Conservation (phyloP, 2,329 filamentous ascomycete genomes). For the Fusarium tjaetaba region DNA sequence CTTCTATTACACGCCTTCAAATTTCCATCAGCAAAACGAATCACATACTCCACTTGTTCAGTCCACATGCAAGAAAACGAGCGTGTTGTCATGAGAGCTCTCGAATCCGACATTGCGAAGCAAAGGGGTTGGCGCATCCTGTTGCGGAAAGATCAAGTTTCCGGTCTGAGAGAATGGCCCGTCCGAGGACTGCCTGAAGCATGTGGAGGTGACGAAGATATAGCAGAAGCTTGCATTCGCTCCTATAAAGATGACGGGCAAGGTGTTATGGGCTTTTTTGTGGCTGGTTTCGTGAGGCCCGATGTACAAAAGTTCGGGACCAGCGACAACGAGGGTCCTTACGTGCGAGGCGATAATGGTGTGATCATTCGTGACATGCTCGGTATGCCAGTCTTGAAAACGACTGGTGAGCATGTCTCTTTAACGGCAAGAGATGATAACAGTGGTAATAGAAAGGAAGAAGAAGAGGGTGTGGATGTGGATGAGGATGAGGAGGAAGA, state of each 20-base stretch:
- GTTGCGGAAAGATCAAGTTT: slow-evolving; percentile 75
- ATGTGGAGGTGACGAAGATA: slow-evolving; percentile 58
- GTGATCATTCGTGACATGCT: slow-evolving; percentile 57
- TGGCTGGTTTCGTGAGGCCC: slow-evolving; percentile 78
- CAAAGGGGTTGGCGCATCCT: slow-evolving; percentile 82
- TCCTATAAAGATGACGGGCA: slow-evolving; percentile 83
- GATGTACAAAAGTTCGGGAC: slow-evolving; percentile 28
- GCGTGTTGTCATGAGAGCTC: slow-evolving; percentile 76
- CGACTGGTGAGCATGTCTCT: slow-evolving; percentile 47
- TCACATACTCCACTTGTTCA: slow-evolving; percentile 96
- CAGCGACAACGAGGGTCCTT: slow-evolving; percentile 56
- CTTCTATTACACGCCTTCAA: slow-evolving; percentile 85
- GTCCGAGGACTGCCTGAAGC: slow-evolving; percentile 68
- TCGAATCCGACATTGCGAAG: slow-evolving; percentile 73
- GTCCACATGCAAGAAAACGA: slow-evolving; percentile 91
- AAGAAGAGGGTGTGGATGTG: slow-evolving; percentile 8
- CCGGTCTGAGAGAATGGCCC: slow-evolving; percentile 79
- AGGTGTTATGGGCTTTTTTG: slow-evolving; percentile 95
- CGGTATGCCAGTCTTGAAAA: slow-evolving; percentile 52
- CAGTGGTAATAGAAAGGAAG: slow-evolving; percentile 23
- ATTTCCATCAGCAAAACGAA: slow-evolving; percentile 78
- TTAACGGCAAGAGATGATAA: slow-evolving; percentile 40
- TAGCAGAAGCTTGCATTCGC: slow-evolving; percentile 81
- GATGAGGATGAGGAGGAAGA: slow-evolving; percentile 2
- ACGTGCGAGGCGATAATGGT: slow-evolving; percentile 65